Evolutionary conservation across 2,329 filamentous ascomycete genomes (phyloP).

Genomic region (Penicillium sp.): DNA sequence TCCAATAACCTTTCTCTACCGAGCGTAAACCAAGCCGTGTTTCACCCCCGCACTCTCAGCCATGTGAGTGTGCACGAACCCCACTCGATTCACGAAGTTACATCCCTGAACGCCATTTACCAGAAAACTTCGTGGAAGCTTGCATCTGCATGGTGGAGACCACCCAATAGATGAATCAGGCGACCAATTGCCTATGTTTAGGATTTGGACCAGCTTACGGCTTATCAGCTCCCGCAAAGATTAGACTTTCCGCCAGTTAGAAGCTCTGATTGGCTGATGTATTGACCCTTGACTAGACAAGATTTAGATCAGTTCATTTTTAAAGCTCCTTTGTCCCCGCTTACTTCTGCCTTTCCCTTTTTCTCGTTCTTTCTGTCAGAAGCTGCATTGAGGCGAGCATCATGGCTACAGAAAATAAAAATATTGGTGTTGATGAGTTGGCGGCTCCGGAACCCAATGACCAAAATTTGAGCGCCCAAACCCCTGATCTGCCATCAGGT

Average conservation of each 20-base stretch:
- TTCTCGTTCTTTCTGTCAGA: not conserved
- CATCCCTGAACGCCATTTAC: not conserved
- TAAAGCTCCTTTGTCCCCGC: not conserved
- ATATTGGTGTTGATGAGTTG: not conserved
- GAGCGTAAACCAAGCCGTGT: not conserved
- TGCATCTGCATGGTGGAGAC: not conserved
- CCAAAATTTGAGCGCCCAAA: not conserved
- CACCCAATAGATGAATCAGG: not conserved
- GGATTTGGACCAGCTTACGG: not conserved
- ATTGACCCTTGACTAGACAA: not conserved
- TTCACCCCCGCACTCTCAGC: not conserved
- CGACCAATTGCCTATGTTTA: not conserved
- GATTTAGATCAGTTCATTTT: not conserved
- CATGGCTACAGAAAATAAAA: not conserved
- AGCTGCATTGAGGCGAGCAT: not conserved
- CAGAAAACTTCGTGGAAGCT: not conserved
- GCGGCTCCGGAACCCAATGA: not conserved
- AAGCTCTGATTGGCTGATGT: not conserved
- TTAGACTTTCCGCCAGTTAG: not conserved
- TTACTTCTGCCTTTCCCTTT: not conserved
- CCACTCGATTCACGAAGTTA: not conserved
- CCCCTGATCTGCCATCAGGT: conserved; percentile 12
- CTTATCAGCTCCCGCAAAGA: not conserved
- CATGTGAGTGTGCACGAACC: not conserved
- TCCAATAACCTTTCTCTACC: not conserved